Conservation (phyloP, 495 filamentous ascomycete species). For the Daldinia caldariorum region DNA sequence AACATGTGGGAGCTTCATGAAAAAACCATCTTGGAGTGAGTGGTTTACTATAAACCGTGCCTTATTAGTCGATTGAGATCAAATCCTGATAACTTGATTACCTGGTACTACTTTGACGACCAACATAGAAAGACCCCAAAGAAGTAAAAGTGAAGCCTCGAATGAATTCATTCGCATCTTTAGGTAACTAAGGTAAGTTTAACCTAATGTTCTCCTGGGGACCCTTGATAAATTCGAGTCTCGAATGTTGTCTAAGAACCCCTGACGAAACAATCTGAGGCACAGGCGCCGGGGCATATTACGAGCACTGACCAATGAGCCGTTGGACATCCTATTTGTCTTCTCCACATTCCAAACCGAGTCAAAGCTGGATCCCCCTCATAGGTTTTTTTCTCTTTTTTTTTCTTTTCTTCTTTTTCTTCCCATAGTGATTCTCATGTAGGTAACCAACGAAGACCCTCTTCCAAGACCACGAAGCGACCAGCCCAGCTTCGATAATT, state of each 20-base stretch:
- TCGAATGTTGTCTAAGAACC: slow-evolving; percentile 48
- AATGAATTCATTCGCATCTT: neutral
- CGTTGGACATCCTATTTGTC: neutral
- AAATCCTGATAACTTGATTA: neutral
- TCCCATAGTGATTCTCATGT: neutral
- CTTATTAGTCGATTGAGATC: neutral
- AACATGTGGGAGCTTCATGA: no score
- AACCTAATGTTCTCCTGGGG: slow-evolving; percentile 15
- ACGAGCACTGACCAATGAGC: slow-evolving; percentile 19
- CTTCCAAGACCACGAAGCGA: slow-evolving; percentile 46
- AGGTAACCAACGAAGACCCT: neutral
- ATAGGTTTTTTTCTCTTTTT: slow-evolving; percentile 17
- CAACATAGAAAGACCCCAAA: neutral
- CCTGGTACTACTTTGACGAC: neutral
- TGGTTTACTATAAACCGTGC: neutral
- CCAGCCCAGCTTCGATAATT: slow-evolving; percentile 40
- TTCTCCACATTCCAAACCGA: slow-evolving; percentile 38
- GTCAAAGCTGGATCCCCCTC: slow-evolving; percentile 38
- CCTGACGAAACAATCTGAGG: slow-evolving; percentile 52
- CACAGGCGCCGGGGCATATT: slow-evolving; percentile 39
- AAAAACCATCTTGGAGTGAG: neutral
- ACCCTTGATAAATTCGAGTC: slow-evolving; percentile 31
- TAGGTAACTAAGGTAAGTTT: no score
- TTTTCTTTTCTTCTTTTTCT: slow-evolving; percentile 12
- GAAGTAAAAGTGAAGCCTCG: slow-evolving; percentile 2